These are phyloP conservation scores for Aspergillus campestris DNA, from an alignment of 495 filamentous ascomycete species.

Conservation along the genomic window DNA sequence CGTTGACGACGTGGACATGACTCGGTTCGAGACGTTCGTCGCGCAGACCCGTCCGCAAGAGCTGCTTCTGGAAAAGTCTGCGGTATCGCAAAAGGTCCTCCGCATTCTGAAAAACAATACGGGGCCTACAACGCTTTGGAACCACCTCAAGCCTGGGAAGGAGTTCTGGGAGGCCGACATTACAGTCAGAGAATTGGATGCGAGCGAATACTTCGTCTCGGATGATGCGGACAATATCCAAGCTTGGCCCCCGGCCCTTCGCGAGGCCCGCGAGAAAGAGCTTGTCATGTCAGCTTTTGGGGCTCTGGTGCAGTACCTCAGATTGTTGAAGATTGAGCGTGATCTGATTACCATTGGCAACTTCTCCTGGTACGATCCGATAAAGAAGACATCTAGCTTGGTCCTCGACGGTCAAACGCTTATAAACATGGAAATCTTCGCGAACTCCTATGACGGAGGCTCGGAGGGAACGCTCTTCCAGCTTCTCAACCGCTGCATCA, in stretches of 20 bases:
- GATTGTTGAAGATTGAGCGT: conserved; percentile 79
- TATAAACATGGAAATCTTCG: conserved; percentile 94
- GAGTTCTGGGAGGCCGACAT: conserved; percentile 91
- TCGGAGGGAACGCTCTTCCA: conserved; percentile 79
- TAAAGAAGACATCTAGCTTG: conserved; percentile 84
- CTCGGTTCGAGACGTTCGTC: conserved; percentile 96
- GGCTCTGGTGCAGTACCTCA: conserved; percentile 79
- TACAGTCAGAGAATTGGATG: conserved; percentile 74
- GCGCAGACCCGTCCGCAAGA: conserved; percentile 90
- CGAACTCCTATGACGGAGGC: conserved; percentile 86
- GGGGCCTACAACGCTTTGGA: conserved; percentile 88
- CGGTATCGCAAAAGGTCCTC: conserved; percentile 70
- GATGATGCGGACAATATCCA: conserved; percentile 52
- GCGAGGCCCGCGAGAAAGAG: conserved; percentile 67
- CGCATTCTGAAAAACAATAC: conserved; percentile 98
- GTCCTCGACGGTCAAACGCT: conserved; percentile 94
- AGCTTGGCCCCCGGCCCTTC: conserved; percentile 73
- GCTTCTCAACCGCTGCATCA: conserved; percentile 88
- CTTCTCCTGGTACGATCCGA: conserved; percentile 88
- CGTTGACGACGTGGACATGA: conserved; percentile 85
- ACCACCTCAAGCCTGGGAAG: conserved; percentile 74
- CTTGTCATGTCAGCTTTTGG: conserved; percentile 89
- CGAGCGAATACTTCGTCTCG: conserved; percentile 68
- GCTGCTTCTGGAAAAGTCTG: conserved; percentile 81
- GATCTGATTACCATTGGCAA: conserved; percentile 84